phyloP scores from a whole-genome alignment of 768 basidiomycete genomes.

The Podaxis sp. region DNA sequence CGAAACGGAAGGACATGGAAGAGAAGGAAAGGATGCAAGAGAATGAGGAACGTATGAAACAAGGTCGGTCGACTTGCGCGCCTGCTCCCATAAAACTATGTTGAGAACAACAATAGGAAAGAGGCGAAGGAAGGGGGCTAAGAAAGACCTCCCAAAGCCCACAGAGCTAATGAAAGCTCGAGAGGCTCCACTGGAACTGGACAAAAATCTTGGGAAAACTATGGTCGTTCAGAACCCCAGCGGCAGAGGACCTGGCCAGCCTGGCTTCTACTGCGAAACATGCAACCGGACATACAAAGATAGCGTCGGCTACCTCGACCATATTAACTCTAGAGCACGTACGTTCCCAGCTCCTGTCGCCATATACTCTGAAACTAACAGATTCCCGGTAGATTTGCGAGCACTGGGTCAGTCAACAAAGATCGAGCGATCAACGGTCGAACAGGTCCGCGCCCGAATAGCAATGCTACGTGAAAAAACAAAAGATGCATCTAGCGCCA shows the following conservation, averaged over 20 bases:
- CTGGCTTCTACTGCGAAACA: conserved; percentile 90
- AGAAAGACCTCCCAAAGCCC: conserved; percentile 85
- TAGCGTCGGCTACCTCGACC: conserved; percentile 89
- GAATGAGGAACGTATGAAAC: conserved; percentile 78
- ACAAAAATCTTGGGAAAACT: conserved; percentile 93
- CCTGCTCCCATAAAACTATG: neutral
- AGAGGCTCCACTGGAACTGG: conserved; percentile 79
- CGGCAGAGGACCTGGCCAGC: conserved; percentile 82
- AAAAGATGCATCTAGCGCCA: conserved; percentile 74
- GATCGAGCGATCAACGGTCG: conserved; percentile 83
- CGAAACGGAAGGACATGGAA: conserved; percentile 75
- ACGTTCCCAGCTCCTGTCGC: conserved; percentile 28
- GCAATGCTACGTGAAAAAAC: conserved; percentile 84
- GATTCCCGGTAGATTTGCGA: conserved; percentile 65
- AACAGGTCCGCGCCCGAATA: conserved; percentile 91
- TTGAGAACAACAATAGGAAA: conserved; percentile 53
- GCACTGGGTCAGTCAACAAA: conserved; percentile 95
- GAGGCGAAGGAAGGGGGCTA: conserved; percentile 63
- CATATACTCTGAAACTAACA: neutral
- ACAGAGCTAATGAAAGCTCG: conserved; percentile 92
- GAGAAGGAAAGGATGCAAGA: conserved; percentile 81
- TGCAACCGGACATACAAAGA: conserved; percentile 94
- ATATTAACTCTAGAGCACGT: conserved; percentile 94
- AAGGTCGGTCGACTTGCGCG: conserved; percentile 46
- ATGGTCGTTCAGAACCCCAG: conserved; percentile 87